phyloP scores from a whole-genome alignment of 2,329 filamentous ascomycete species.

The Xylariaceae sp. region DNA sequence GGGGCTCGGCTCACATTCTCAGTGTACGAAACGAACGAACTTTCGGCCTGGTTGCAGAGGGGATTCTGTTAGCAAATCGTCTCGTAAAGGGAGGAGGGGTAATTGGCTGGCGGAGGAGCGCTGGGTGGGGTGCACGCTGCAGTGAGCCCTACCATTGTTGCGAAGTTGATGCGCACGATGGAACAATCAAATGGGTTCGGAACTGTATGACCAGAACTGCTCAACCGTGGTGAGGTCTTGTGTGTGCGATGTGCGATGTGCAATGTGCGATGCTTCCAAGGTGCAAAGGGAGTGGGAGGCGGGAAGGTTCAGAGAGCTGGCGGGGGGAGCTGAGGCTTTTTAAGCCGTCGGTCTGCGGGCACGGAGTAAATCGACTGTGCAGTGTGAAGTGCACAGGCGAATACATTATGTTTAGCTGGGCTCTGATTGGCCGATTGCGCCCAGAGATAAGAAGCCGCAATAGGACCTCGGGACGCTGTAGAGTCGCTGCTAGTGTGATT shows the following conservation, averaged over 20 bases:
- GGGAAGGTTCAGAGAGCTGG: background rate
- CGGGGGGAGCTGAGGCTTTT: slow-evolving; percentile 5
- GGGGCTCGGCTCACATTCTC: slow-evolving; percentile 30
- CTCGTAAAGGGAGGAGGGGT: slow-evolving; percentile 33
- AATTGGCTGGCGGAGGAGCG: slow-evolving; percentile 27
- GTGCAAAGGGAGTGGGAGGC: background rate
- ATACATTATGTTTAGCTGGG: background rate
- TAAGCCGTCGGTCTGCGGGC: slow-evolving; percentile 1
- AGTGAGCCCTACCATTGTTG: slow-evolving; percentile 31
- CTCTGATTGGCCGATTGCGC: background rate
- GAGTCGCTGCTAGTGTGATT: too few species aligned
- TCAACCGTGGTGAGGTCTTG: background rate
- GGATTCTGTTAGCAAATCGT: slow-evolving; percentile 36
- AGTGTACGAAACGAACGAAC: slow-evolving; percentile 33
- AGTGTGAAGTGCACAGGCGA: background rate
- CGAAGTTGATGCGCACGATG: slow-evolving; percentile 21
- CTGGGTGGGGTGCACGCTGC: slow-evolving; percentile 28
- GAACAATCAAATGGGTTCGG: slow-evolving; percentile 11
- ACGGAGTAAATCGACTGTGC: background rate
- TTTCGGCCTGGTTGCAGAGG: slow-evolving; percentile 37
- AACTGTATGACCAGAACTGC: background rate
- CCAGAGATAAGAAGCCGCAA: slow-evolving; percentile 1
- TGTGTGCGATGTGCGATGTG: background rate
- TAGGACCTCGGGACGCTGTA: too few species aligned
- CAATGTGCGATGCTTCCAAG: background rate